Base-by-base conservation (phyloP, 495 filamentous ascomycete genomes). In the Penicillium subrubescens region DNA sequence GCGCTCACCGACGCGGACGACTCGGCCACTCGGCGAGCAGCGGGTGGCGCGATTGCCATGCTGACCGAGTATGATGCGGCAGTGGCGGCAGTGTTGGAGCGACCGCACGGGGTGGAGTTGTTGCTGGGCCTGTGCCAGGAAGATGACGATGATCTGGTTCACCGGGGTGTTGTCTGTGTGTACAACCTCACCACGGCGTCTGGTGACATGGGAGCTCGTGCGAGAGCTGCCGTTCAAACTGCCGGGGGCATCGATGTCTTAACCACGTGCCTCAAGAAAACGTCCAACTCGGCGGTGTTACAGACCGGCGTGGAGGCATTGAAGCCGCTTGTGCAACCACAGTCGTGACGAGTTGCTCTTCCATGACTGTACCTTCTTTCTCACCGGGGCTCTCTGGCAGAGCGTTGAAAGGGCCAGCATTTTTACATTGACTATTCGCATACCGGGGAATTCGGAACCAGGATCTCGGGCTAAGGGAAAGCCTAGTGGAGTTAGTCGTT, bases 1-100 rank as follows among this genome's bases (percentile, higher is more conserved):
- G 94, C 94, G 5, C 84, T 98, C 23, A 88, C 92, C 5, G 94
- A 98, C 70, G 87, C 89, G 1, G 90, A 97, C 59, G 93, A 97
- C 68, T 72, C 83, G 31, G 87, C 84, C 11, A 96, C 94, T 6
- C 81, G 94, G 52, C 85, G 87, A 60, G 95, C 93, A 0, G 93
- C 95, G 5, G 94, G 93, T 11, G 95, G 95, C 0, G 94, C 91
- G 0, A 71, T 99, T 57, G 95, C 95, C 15, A 89, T 89, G 79
- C 71, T 99, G 61, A 91, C 91, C 0, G 87, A 89, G 54, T 93
- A 86, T 67, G 91, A 94, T 63, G 83, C 81, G 1, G 87, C 88
- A 0, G 89, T 94, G 17, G 80, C 85, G 33, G 88, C 82, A 2
- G 80, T 97, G 29, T 64, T 94, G 63, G 85, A 85, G 43, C 82